Base-by-base conservation (phyloP, 805 yeast species). In the Kluyveromyces lactis region DNA sequence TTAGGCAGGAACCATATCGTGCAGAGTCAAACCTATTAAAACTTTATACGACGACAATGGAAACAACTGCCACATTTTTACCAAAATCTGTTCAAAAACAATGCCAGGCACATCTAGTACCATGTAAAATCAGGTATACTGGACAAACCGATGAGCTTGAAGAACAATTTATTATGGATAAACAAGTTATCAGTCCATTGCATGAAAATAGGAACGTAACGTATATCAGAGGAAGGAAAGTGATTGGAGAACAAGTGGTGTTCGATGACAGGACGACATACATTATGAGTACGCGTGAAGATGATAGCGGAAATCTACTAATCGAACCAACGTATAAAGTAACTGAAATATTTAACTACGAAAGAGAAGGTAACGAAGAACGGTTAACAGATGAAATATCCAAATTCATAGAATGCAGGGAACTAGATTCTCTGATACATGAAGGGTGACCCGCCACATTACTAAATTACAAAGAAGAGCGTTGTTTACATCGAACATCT, bases 361-460 rank as follows among this genome's bases (percentile, higher is more conserved):
- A 66, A 42, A 56, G 70, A 41, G 69, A 66, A 32, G 70, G 70
- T 1, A 58, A 58, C 38, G 52, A 51, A 12, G 36, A 41, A 9
- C 44, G 58, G 16, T 41, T 53, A 12, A 31, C 38, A 3, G 49
- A 50, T 4, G 65, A 56, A 42, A 35, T 59, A 27, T 37, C 38
- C 2, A 61, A 55, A 41, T 55, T 63, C 40, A n/a, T 51, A 4
- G 55, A 57, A 21, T 46, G 53, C 6, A 15, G 33, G 15, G 21
- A 15, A 11, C 33, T 30, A 10, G 33, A 30, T 6, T 18, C 33
- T 4, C 21, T 30, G n/a, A 30, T 30, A 11, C 33, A 30, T 18
- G 33, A 30, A 27, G 30, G 7, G 5, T 27, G 24, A 21, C 9
- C n/a, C n/a, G n/a, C n/a, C n/a, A n/a, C n/a, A n/a, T n/a, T n/a